Evolutionary conservation across 2,329 filamentous ascomycete species (phyloP), one percentile per base, ranked within the genome.

Genomic region (Pseudogymnoascus sp.): DNA sequence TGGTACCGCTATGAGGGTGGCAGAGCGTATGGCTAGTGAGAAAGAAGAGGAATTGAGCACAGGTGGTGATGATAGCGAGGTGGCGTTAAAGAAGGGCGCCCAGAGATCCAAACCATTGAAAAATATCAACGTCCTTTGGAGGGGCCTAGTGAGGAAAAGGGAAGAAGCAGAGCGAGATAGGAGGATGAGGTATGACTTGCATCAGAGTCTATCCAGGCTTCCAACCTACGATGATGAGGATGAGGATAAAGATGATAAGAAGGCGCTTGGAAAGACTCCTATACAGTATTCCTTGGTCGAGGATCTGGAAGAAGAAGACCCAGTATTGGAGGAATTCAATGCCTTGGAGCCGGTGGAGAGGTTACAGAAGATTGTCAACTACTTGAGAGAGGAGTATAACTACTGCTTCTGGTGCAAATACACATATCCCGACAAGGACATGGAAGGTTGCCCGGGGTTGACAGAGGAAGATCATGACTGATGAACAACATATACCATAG

Each of bases 351-450:
- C 85, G 1, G 78, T 78, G 1, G 88, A 96, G 69, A 84, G 85
- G 68, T 76, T 97, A 66, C 77, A 79, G 8, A 84, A 79, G 68
- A 75, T 96, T 13, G 82, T 96, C 9, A 74, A 77, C 17, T 87
- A 90, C 75, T 75, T 99, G 62, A 83, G 95, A 38, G 79, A 85
- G 60, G 83, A 83, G 71, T 85, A 91, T 71, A 76, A 81, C 50
- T 99, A 99, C 74, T 99, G 95, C 77, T 96, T 97, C 74, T 99
- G 93, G 90, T 99, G 95, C 77, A 97, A 97, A 74, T 89, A 83
- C 75, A 79, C 80, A 62, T 99, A 97, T 74, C 83, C 86, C 0
- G 86, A 91, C 71, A 78, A 78, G 36, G 76, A 78, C 36, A 87
- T 97, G 88, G 91, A 95, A 11, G 93, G 90, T 0, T 99, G 95